These are phyloP conservation scores for Leccinum arenicola DNA, from an alignment of 768 basidiomycete species.

Conservation along the genomic window DNA sequence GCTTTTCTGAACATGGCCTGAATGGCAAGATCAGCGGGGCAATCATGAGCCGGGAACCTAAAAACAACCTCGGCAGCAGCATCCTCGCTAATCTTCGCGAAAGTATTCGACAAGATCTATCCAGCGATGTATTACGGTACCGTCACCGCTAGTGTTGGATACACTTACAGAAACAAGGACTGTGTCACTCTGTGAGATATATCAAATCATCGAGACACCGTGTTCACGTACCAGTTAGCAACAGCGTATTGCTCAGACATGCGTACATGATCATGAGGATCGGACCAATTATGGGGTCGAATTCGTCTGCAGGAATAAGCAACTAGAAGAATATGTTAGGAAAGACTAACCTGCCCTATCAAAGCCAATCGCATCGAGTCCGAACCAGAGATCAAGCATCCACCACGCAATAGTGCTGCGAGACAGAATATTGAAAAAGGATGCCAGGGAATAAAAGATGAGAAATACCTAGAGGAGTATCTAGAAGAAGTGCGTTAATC, in stretches of 20 bases:
- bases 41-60: neutral
- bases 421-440: conserved; percentile 1
- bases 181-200: conserved; percentile 27
- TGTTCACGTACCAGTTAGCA: conserved; percentile 72
- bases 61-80: conserved; percentile 79
- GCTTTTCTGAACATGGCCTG: conserved; percentile 95
- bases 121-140: conserved; percentile 12
- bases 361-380: conserved; percentile 92
- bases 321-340: neutral
- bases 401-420: conserved; percentile 80
- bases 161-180: conserved; percentile 74
- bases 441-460: neutral
- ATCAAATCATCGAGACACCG: neutral
- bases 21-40: neutral
- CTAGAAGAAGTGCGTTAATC: conserved; percentile 21
- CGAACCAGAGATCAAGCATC: conserved; percentile 93
- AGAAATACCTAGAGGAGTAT: conserved; percentile 35
- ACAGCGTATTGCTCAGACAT: conserved; percentile 86
- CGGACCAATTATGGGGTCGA: conserved; percentile 88
- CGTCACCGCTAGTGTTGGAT: neutral
- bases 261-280: conserved; percentile 90
- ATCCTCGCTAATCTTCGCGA: conserved; percentile 89
- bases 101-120: conserved; percentile 93
- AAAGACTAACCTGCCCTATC: conserved; percentile 65
- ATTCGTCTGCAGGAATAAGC: conserved; percentile 46